Percentiles rank a stretch among this genome's conserved stretches.
These are phyloP conservation scores for Apiotrichum montevideense DNA, from an alignment of 1,284 basidiomycete species.

Conservation along the genomic window DNA sequence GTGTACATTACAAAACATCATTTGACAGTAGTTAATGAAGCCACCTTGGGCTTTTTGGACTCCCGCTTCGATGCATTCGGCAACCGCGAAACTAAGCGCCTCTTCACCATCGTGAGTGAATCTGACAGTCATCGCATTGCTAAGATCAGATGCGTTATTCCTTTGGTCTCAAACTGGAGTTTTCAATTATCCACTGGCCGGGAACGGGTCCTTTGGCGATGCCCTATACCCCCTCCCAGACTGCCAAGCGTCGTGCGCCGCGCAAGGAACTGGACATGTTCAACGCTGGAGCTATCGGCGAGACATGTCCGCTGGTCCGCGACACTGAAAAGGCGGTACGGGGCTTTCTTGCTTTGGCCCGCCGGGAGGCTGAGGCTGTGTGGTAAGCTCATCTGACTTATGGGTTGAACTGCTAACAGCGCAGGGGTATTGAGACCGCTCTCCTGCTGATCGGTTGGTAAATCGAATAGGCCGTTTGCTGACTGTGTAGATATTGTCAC, in stretches of 20 bases:
- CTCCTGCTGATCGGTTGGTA: slow-evolving; percentile 25
- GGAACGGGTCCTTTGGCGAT: slow-evolving; percentile 18
- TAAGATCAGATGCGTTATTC: slow-evolving; percentile 24
- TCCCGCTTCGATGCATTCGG: slow-evolving; percentile 27
- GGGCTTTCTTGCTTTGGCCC: slow-evolving; percentile 33
- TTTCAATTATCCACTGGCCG: slow-evolving; percentile 29
- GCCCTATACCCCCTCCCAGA: slow-evolving; percentile 5
- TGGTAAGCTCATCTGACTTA: slow-evolving; percentile 5
- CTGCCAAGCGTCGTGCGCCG: neutral
- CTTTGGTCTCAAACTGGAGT: slow-evolving; percentile 22
- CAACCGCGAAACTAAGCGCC: slow-evolving; percentile 16
- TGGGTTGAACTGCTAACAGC: slow-evolving; percentile 1
- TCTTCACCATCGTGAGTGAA: slow-evolving; percentile 13
- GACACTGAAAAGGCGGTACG: slow-evolving; percentile 29
- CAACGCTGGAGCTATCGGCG: slow-evolving; percentile 11
- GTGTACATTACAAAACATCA: neutral
- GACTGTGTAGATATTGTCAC: slow-evolving; percentile 24
- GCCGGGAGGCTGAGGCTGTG: slow-evolving; percentile 23
- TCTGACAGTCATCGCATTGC: slow-evolving; percentile 9
- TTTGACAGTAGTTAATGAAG: slow-evolving; percentile 25
- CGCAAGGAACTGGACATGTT: neutral
- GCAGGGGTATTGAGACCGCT: slow-evolving; percentile 32
- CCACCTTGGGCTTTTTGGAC: slow-evolving; percentile 27
- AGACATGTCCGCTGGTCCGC: slow-evolving; percentile 27
- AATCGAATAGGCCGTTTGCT: neutral